Base-by-base conservation (phyloP, 495 filamentous ascomycete genomes). In the Penicillium egyptiacum region DNA sequence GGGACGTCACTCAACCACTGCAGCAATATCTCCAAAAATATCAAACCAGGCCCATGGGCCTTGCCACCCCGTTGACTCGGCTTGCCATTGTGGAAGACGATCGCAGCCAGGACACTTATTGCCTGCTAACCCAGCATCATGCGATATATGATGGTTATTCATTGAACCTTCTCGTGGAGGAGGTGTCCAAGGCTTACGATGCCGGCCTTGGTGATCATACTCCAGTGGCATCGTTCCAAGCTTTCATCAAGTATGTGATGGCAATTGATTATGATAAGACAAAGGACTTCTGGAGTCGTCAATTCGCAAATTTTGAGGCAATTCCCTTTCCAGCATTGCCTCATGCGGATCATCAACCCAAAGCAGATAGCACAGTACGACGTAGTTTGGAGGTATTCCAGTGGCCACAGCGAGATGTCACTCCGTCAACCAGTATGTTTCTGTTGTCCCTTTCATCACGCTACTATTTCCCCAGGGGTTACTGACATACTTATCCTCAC, bases 141-240 rank as follows among this genome's bases (percentile, higher is more conserved):
- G 46, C 46, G n/a, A 30, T 49, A 22, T 49, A 33, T 35, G 46
- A 49, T 19, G 28, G 46, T 1, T 49, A 31, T 10, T 49, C 46
- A 10, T 11, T 49, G 30, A 20, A 30, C 9, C 46, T 49, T 3
- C 28, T 49, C 9, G n/a, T 49, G 4, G 19, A 28, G 4, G 28
- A 49, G 17, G 46, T 49, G 9, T 14, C n/a, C 2, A 33, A 49
- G 17, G 46, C 46, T 17, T 49, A 49, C 19, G 28, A 33, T 19
- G 46, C 30, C 2, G 4, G 6, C 14, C 6, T 14, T 19, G 14
- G 14, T n/a, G 14, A 28, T n/a, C 19, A 16, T n/a, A 33, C 31
- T 3, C 31, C 31, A 33, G 22, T 46, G 19, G 23, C 26, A n/a
- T n/a, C 43, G 2, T 23, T 46, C 43, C 19, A 28, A 4, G 9